These are phyloP conservation scores for Helicostylum pulchrum DNA, from an alignment of 192 early-diverging fungal genomes.

Conservation along the genomic window DNA sequence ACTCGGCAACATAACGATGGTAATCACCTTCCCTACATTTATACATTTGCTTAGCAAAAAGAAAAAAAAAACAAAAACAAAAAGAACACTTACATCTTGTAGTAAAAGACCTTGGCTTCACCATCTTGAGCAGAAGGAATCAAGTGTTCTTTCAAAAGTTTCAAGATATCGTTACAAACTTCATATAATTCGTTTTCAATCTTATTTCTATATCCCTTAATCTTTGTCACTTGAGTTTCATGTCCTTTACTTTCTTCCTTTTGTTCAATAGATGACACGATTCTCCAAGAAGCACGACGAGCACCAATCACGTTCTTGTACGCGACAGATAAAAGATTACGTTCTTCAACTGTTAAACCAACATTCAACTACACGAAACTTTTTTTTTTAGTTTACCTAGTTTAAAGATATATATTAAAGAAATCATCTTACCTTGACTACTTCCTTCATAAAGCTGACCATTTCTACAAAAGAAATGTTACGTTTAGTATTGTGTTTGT, in stretches of 20 bases:
- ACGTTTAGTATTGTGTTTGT: background rate
- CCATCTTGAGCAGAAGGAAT: slow-evolving; percentile 84
- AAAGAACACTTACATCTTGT: slow-evolving; percentile 80
- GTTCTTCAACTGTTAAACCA: slow-evolving; percentile 83
- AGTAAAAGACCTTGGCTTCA: slow-evolving; percentile 99
- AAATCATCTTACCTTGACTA: slow-evolving; percentile 43
- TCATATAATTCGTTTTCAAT: slow-evolving; percentile 92
- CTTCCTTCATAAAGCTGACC: slow-evolving; percentile 72
- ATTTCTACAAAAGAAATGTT: slow-evolving; percentile 55
- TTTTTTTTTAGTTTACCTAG: background rate
- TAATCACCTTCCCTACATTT: slow-evolving; percentile 89
- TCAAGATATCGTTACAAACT: slow-evolving; percentile 92
- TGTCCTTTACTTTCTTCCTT: slow-evolving; percentile 91
- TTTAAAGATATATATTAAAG: too few relatives aligned
- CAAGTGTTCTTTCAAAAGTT: slow-evolving; percentile 86
- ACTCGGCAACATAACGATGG: slow-evolving; percentile 98
- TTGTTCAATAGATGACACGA: slow-evolving; percentile 95
- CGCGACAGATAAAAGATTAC: slow-evolving; percentile 95
- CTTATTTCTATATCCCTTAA: slow-evolving; percentile 90
- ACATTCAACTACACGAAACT: slow-evolving; percentile 15
- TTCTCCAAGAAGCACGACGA: slow-evolving; percentile 95
- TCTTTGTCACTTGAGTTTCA: slow-evolving; percentile 81
- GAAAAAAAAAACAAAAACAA: background rate
- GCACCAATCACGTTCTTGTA: slow-evolving; percentile 99
- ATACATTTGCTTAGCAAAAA: slow-evolving; percentile 2